Evolutionary conservation across 352 stramenopile species (phyloP).

Genomic region (Hyaloperonospora arabidopsidis): DNA sequence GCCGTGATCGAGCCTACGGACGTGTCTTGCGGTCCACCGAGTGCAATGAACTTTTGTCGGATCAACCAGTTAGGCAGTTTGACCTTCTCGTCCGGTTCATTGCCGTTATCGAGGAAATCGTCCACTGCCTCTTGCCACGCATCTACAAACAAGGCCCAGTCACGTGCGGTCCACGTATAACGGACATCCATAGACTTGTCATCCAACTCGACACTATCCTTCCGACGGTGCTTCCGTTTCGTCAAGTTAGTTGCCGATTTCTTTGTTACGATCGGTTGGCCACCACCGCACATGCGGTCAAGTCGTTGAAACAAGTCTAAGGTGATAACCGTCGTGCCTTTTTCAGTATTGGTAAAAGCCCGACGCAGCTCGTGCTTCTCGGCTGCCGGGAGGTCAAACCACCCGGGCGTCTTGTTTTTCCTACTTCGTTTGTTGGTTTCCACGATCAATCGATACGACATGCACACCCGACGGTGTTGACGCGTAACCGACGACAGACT

Average conservation of each 20-base stretch:
- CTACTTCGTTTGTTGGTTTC: constrained; percentile 21
- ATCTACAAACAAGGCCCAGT: constrained; percentile 30
- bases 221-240: constrained; percentile 10
- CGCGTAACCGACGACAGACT: constrained; percentile 24
- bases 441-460: constrained; percentile 29
- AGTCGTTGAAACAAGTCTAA: constrained; percentile 23
- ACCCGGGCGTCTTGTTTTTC: constrained; percentile 11
- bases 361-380: constrained; percentile 28
- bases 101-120: constrained; percentile 27
- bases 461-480: constrained; percentile 28
- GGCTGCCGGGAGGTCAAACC: constrained; percentile 27
- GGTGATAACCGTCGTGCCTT: constrained; percentile 23
- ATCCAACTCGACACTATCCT: constrained; percentile 6
- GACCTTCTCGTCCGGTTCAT: constrained; percentile 26
- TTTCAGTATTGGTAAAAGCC: constrained; percentile 22
- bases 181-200: constrained; percentile 4
- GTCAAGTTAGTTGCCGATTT: constrained; percentile 6
- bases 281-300: constrained; percentile 22
- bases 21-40: constrained; percentile 24
- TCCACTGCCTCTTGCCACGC: constrained; percentile 32
- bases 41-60: constrained; percentile 28
- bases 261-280: constrained; percentile 1
- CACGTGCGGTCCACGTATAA: constrained; percentile 18
- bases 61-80: constrained; percentile 41
- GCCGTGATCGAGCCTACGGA: constrained; percentile 30